These are phyloP conservation scores for Lepidium sativum DNA, from an alignment of 345 rosid genomes.

Conservation along the genomic window DNA sequence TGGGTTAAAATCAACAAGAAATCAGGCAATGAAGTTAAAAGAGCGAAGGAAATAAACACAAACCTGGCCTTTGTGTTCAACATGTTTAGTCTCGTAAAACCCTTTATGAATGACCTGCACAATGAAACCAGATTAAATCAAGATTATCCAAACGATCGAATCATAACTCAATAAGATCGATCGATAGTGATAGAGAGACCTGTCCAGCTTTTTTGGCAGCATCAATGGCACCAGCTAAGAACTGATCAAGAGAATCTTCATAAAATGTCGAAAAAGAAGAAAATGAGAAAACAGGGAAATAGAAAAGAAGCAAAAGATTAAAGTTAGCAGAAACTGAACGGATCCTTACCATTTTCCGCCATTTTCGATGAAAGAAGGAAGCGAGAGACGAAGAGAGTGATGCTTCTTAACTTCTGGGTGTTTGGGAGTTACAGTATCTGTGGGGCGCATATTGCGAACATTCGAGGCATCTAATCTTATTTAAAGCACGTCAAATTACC, in stretches of 20 bases:
- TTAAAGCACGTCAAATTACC: not conserved
- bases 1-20: not conserved
- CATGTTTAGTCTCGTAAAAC: conserved; percentile 77
- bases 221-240: conserved; percentile 63
- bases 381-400: not conserved
- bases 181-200: conserved; percentile 25
- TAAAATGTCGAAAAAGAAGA: not conserved
- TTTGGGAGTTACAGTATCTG: not conserved
- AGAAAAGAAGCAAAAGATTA: not conserved
- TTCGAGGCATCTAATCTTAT: not conserved
- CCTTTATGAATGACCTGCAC: conserved; percentile 64
- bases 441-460: not conserved
- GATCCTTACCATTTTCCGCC: conserved; percentile 44
- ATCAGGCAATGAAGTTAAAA: not conserved
- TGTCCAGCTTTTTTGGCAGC: conserved; percentile 89
- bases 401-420: conserved; percentile 1
- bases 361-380: conserved; percentile 18
- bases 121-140: not conserved
- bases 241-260: conserved; percentile 48
- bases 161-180: not conserved
- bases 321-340: not conserved
- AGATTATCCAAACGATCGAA: not conserved
- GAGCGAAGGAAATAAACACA: not conserved
- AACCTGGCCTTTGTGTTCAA: conserved; percentile 94
- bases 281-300: conserved; percentile 1